These are phyloP conservation scores for Buddleja alternifolia DNA, from an alignment of 257 asterid species.

Conservation along the genomic window DNA sequence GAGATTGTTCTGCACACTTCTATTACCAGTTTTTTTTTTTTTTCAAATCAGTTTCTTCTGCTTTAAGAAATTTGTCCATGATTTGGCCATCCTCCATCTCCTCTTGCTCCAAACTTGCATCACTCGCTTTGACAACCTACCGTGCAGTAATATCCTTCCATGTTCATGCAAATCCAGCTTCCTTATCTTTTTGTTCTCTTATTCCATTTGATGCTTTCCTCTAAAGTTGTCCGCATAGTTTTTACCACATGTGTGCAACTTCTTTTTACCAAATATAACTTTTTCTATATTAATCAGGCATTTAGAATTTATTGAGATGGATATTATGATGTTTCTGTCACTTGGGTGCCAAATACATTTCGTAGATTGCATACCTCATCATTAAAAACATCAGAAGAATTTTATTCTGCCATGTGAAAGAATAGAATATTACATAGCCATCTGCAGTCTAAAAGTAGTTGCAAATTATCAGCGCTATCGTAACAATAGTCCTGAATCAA, in stretches of 20 bases:
- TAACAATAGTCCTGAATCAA: neutral
- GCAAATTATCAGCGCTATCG: conserved; percentile 19
- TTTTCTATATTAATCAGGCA: neutral
- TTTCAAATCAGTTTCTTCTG: conserved; percentile 23
- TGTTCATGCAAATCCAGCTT: neutral
- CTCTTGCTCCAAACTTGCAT: neutral
- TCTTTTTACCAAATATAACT: neutral
- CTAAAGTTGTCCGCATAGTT: neutral
- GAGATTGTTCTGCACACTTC: conserved; percentile 1
- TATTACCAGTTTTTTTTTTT: neutral
- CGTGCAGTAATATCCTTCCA: neutral
- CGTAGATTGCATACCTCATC: neutral
- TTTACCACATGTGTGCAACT: neutral
- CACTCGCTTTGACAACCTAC: conserved; percentile 1
- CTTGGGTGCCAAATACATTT: neutral
- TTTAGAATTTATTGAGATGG: conserved; percentile 20
- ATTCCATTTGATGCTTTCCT: conserved; percentile 4
- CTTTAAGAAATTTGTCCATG: conserved; percentile 16
- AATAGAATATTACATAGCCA: neutral
- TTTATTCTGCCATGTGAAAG: conserved; percentile 1
- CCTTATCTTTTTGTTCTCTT: neutral
- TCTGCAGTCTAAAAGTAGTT: conserved; percentile 13
- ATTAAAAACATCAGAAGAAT: neutral
- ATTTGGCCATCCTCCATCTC: neutral
- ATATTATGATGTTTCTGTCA: neutral